Evolutionary conservation across 2,329 filamentous ascomycete genomes (phyloP).

Genomic region (Pestalotiopsis sp.): DNA sequence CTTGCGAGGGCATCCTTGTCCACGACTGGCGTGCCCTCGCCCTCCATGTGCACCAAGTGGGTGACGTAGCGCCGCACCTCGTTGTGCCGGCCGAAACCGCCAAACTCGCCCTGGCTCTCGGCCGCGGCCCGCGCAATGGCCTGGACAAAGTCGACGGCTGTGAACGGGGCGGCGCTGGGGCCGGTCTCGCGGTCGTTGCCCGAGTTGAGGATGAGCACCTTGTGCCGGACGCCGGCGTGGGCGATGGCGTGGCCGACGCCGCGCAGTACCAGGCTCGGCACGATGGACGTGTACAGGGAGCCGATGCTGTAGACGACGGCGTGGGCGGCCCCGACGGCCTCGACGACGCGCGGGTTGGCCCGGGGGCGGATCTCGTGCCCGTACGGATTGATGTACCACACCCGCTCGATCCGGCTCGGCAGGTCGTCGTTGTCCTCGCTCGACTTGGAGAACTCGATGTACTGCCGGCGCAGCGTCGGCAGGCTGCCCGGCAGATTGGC

Average conservation of each 20-base stretch:
- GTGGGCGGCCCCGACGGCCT: constrained; percentile 64
- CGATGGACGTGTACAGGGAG: constrained; percentile 86
- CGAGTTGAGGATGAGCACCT: constrained; percentile 85
- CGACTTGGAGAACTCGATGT: constrained; percentile 80
- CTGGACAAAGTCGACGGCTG: constrained; percentile 78
- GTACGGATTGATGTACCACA: constrained; percentile 99
- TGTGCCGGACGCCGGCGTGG: constrained; percentile 52
- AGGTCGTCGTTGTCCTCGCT: constrained; percentile 76
- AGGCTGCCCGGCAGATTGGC: constrained; percentile 81
- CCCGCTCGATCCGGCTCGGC: constrained; percentile 72
- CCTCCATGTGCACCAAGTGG: constrained; percentile 80
- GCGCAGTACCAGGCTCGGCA: constrained; percentile 78
- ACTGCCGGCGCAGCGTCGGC: constrained; percentile 75
- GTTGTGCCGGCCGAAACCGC: background rate
- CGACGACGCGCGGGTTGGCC: constrained; percentile 79
- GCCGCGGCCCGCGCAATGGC: constrained; percentile 76
- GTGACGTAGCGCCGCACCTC: constrained; percentile 72
- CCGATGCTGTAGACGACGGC: constrained; percentile 90
- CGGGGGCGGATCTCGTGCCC: constrained; percentile 91
- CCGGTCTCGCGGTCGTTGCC: constrained; percentile 86
- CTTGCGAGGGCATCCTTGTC: constrained; percentile 63
- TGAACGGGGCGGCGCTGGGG: constrained; percentile 64
- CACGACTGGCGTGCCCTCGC: constrained; percentile 68
- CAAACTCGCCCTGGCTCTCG: constrained; percentile 58
- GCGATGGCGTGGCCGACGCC: constrained; percentile 68